phyloP scores from a whole-genome alignment of 1,284 basidiomycete species.

The Tremellales sp. region DNA sequence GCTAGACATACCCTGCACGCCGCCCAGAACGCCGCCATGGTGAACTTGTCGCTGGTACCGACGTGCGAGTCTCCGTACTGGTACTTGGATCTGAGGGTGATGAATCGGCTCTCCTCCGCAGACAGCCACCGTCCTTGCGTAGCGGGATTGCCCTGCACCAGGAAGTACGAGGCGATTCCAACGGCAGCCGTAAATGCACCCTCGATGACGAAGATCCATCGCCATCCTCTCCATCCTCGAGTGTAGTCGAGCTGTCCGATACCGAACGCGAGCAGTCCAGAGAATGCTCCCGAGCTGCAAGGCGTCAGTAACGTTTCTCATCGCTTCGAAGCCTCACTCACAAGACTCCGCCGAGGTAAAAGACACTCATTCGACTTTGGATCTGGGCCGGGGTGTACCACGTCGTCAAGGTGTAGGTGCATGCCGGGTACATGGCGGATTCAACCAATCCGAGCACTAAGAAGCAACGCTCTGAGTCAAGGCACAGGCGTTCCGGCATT shows the following conservation, averaged over 20 bases:
- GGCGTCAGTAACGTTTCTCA: too few species aligned
- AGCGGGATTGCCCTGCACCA: conserved; percentile 16
- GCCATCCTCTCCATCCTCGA: conserved; percentile 29
- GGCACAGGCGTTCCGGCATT: too few species aligned
- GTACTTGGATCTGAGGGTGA: conserved; percentile 18
- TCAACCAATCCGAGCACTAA: conserved; percentile 23
- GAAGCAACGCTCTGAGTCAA: too few species aligned
- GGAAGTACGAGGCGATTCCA: conserved; percentile 15
- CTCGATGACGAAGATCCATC: conserved; percentile 28
- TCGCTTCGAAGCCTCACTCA: too few species aligned
- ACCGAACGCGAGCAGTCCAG: conserved; percentile 32
- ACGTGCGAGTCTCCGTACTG: conserved; percentile 21
- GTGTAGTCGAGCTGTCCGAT: conserved; percentile 30
- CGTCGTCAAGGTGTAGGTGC: conserved; percentile 23
- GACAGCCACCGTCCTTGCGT: conserved; percentile 16
- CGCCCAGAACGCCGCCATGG: too few species aligned
- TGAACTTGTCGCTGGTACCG: conserved; percentile 1
- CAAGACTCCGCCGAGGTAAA: conserved; percentile 18
- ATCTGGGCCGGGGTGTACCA: conserved; percentile 27
- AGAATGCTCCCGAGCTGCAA: conserved; percentile 27
- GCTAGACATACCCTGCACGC: too few species aligned
- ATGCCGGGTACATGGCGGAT: conserved; percentile 23
- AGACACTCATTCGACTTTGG: conserved; percentile 16
- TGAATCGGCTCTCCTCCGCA: conserved; percentile 19
- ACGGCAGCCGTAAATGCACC: conserved; percentile 19